These are phyloP conservation scores for Leptoxyphium fumago DNA, from an alignment of 2,329 filamentous ascomycete genomes.

Conservation along the genomic window DNA sequence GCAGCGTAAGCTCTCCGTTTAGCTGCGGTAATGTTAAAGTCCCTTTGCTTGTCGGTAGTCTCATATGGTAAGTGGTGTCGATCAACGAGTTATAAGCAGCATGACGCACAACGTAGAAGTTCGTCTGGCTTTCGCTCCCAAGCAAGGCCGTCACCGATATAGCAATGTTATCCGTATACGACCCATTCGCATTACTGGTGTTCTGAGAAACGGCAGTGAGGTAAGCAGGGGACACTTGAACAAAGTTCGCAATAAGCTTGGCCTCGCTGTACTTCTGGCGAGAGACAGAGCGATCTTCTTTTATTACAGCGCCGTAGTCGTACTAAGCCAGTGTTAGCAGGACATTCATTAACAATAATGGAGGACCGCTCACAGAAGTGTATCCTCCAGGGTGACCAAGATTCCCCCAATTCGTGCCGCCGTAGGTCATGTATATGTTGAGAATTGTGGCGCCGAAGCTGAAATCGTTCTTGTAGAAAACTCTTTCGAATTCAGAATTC, in stretches of 20 bases:
- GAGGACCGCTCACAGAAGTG: constrained; percentile 28
- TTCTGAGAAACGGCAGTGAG: constrained; percentile 43
- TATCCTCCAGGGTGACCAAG: constrained; percentile 49
- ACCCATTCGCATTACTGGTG: constrained; percentile 30
- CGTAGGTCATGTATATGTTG: constrained; percentile 65
- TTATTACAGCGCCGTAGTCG: constrained; percentile 49
- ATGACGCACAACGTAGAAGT: constrained; percentile 53
- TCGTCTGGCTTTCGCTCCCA: constrained; percentile 32
- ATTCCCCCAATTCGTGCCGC: constrained; percentile 73
- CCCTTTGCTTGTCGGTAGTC: constrained; percentile 44
- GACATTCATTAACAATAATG: constrained; percentile 40
- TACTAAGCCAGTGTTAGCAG: constrained; percentile 35
- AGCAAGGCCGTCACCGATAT: constrained; percentile 49
- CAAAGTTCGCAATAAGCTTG: constrained; percentile 62
- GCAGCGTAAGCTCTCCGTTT: constrained; percentile 41
- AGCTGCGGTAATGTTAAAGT: constrained; percentile 44
- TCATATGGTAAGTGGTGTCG: constrained; percentile 48
- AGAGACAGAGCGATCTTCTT: constrained; percentile 51
- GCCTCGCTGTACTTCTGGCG: constrained; percentile 69
- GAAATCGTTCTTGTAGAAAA: constrained; percentile 53
- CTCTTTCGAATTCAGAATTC: constrained; percentile 59
- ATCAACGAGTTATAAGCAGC: constrained; percentile 45
- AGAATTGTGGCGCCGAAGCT: constrained; percentile 45
- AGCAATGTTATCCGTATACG: constrained; percentile 37
- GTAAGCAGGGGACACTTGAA: constrained; percentile 58